Conservation (phyloP, 306 rosid species). For the Citrullus amarus region DNA sequence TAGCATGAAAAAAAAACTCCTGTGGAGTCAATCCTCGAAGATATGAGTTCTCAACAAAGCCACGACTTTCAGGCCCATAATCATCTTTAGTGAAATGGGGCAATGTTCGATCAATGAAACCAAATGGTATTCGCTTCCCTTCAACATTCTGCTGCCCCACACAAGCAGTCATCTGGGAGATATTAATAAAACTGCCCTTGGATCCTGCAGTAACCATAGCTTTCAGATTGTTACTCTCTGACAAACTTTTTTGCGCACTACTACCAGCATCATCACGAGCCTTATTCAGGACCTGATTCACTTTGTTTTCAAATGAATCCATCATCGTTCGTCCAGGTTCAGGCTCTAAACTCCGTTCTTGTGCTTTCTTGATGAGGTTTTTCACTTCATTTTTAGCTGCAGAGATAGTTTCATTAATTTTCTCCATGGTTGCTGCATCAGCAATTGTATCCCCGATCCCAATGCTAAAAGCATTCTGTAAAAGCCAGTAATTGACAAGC, state of each 20-base stretch:
- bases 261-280: constrained; percentile 99
- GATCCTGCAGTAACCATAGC: constrained; percentile 99
- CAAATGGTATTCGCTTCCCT: constrained; percentile 97
- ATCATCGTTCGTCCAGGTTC: constrained; percentile 98
- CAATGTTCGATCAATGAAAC: constrained; percentile 84
- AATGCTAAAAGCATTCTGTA: constrained; percentile 92
- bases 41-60: constrained; percentile 95
- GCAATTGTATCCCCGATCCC: constrained; percentile 99
- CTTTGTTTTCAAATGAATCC: constrained; percentile 96
- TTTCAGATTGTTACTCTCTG: constrained; percentile 91
- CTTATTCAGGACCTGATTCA: constrained; percentile 87
- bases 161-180: constrained; percentile 99
- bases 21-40: constrained; percentile 96
- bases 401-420: constrained; percentile 78
- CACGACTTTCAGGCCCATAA: constrained; percentile 99
- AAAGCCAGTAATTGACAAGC: constrained; percentile 98
- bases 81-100: constrained; percentile 97
- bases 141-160: constrained; percentile 99
- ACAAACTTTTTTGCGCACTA: constrained; percentile 90
- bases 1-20: constrained; percentile 98
- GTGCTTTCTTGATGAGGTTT: constrained; percentile 73
- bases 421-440: constrained; percentile 89
- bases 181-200: constrained; percentile 98
- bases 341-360: constrained; percentile 71
- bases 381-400: constrained; percentile 83